Conservation (phyloP, 768 basidiomycete genomes). For the Suillus cothurnatus region DNA sequence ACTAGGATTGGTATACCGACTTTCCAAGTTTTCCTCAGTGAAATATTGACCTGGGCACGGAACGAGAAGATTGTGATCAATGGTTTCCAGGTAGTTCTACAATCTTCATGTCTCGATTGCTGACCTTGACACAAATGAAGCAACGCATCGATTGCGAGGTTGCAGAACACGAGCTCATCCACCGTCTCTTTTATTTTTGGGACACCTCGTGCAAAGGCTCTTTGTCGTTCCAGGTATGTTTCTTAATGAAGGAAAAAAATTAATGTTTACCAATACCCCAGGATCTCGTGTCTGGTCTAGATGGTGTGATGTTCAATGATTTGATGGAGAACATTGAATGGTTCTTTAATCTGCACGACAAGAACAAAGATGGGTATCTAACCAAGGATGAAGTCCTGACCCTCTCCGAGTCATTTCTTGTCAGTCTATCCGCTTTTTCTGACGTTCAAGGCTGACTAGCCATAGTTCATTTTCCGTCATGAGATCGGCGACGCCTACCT, state of each 20-base stretch:
- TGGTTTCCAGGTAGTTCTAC: conserved; percentile 72
- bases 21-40: conserved; percentile 88
- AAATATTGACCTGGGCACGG: conserved; percentile 94
- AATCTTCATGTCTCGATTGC: conserved; percentile 6
- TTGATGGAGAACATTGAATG: conserved; percentile 99
- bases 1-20: conserved; percentile 85
- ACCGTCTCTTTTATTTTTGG: conserved; percentile 94
- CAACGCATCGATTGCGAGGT: conserved; percentile 86
- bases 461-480: conserved; percentile 95
- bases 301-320: conserved; percentile 94
- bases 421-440: conserved; percentile 36
- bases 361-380: conserved; percentile 92
- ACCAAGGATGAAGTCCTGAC: conserved; percentile 97
- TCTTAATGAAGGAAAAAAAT: background rate
- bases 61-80: conserved; percentile 92
- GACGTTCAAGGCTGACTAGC: conserved; percentile 9
- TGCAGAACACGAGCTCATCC: conserved; percentile 96
- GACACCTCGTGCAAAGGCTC: conserved; percentile 81
- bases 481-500: conserved; percentile 97
- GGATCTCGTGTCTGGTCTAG: conserved; percentile 88
- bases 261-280: conserved; percentile 32
- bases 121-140: conserved; percentile 37
- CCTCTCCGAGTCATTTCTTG: conserved; percentile 90
- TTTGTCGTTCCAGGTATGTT: conserved; percentile 80
- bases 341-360: conserved; percentile 96